Conservation (phyloP, 2,329 filamentous ascomycete species). For the Fusarium scirpi region DNA sequence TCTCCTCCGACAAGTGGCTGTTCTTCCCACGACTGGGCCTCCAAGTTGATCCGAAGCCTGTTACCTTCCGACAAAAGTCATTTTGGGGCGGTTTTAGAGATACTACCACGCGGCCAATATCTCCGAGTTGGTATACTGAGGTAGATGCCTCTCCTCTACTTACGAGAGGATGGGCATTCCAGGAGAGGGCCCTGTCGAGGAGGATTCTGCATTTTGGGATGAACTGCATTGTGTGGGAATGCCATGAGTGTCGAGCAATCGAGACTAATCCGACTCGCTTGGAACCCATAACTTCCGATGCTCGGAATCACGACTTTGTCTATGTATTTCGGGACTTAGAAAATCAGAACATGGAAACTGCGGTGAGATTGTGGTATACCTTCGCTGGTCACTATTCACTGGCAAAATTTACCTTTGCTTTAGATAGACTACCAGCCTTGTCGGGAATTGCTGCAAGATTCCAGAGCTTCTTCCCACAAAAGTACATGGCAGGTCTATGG, state of each 20-base stretch:
- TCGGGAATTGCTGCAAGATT: not conserved
- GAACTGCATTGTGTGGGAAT: conserved; percentile 1
- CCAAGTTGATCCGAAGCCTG: not conserved
- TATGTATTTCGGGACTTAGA: not conserved
- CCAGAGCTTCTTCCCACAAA: not conserved
- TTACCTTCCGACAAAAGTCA: not conserved
- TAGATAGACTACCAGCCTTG: not conserved
- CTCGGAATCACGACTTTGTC: not conserved
- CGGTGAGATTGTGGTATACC: not conserved
- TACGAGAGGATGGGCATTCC: not conserved
- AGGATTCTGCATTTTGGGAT: conserved; percentile 6
- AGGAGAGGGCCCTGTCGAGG: not conserved
- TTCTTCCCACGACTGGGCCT: not conserved
- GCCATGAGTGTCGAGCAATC: not conserved
- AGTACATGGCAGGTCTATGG: conserved; percentile 5
- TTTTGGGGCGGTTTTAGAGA: not conserved
- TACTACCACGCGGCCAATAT: not conserved
- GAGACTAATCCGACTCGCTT: not conserved
- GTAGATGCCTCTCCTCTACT: not conserved
- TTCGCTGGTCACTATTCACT: not conserved
- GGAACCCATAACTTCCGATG: not conserved
- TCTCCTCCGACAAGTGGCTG: not conserved
- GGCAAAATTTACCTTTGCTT: not conserved
- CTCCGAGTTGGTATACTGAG: not conserved
- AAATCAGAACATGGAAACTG: too few species aligned